Conservation (phyloP, 805 yeast species). For the Candida lessepsii region DNA sequence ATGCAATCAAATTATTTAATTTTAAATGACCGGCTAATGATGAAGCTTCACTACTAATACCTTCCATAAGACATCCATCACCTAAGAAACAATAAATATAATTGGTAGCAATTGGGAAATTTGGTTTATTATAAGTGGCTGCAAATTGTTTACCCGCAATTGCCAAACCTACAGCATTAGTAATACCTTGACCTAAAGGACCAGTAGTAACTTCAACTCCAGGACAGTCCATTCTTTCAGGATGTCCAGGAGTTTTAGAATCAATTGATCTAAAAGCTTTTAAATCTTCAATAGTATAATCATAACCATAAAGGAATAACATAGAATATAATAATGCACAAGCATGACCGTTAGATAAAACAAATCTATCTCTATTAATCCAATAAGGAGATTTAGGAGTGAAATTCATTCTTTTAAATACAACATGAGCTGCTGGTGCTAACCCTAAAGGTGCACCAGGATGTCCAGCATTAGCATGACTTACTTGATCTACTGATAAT, state of each 20-base stretch:
- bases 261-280: slow-evolving; percentile 84
- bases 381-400: slow-evolving; percentile 90
- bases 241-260: slow-evolving; percentile 97
- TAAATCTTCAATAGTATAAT: slow-evolving; percentile 76
- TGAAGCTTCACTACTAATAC: slow-evolving; percentile 90
- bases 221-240: slow-evolving; percentile 77
- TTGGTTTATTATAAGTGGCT: slow-evolving; percentile 91
- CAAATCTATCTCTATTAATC: slow-evolving; percentile 94
- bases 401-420: slow-evolving; percentile 77
- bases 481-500: slow-evolving; percentile 83
- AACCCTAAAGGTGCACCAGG: slow-evolving; percentile 99
- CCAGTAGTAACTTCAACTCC: slow-evolving; percentile 98
- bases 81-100: slow-evolving; percentile 82
- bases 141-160: slow-evolving; percentile 90
- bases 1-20: slow-evolving; percentile 87
- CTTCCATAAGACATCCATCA: slow-evolving; percentile 98
- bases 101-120: slow-evolving; percentile 65
- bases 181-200: slow-evolving; percentile 97
- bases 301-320: slow-evolving; percentile 84
- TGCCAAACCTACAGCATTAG: slow-evolving; percentile 95
- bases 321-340: slow-evolving; percentile 84
- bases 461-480: slow-evolving; percentile 92
- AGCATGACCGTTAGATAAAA: slow-evolving; percentile 95
- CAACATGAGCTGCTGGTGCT: slow-evolving; percentile 91
- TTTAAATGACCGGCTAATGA: slow-evolving; percentile 96